Evolutionary conservation across 306 rosid genomes (phyloP), one percentile per base, ranked within the genome.

Genomic region (Lithocarpus polystachyus): DNA sequence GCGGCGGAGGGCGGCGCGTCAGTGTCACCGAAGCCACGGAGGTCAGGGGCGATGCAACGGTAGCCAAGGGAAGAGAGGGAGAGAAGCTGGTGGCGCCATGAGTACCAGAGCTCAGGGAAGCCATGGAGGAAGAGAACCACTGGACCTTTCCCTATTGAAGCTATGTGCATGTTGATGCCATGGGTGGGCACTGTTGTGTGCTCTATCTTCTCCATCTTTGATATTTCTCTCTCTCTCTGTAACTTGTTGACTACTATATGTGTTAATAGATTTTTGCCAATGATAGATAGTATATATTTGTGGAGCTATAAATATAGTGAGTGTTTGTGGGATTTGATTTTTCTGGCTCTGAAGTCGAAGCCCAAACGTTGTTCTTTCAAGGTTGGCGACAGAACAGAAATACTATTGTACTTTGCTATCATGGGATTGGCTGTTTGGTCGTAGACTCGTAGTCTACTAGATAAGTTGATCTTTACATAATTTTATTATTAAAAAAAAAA

Each of bases 51-150:
- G 76, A 92, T 75, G 65, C 87, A 87, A 6, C 97, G 92, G 87
- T 85, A 92, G 23, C 97, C 94, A 29, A 73, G 73, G 10, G 97
- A 77, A 7, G 94, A 83, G 24, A 92, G 90, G 7, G 79, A 79
- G 24, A 92, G 87, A 14, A 92, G 94, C 81, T 90, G 97, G 55
- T 92, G 91, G 17, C 97, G 97, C 95, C 95, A 90, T 0, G 89
- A n/a, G 51, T 90, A 88, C 95, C 95, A 90, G 2, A 90, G 92
- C 78, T 87, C 92, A 1, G 95, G 95, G 85, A 90, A 90, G 26
- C 92, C 95, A 51, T 90, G 92, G 24, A 90, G 89, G 67, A 92
- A 84, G 43, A 92, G 90, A 3, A 92, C 65, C 0, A 64, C 85
- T 15, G 97, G 92, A 19, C 97, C 92, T 0, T 89, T 79, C 19